Conservation (phyloP, 768 basidiomycete genomes). For the Phallus indusiatus region DNA sequence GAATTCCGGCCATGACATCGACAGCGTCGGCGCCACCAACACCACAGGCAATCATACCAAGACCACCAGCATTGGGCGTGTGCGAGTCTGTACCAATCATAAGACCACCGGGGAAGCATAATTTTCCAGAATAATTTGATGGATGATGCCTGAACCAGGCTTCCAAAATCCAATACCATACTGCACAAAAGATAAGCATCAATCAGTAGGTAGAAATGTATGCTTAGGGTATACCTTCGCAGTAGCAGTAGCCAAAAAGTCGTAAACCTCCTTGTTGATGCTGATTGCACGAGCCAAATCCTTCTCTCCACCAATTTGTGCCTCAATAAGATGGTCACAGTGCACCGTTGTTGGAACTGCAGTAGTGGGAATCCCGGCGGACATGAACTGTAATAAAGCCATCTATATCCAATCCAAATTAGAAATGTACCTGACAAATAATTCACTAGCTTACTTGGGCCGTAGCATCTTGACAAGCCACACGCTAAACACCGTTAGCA, state of each 20-base stretch:
- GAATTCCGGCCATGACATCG: slow-evolving; percentile 95
- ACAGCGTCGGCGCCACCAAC: slow-evolving; percentile 99
- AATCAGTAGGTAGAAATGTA: not conserved
- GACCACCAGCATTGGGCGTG: slow-evolving; percentile 98
- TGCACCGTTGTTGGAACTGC: slow-evolving; percentile 98
- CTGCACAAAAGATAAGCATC: slow-evolving; percentile 24
- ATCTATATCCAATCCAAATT: slow-evolving; percentile 53
- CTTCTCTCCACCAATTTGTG: slow-evolving; percentile 87
- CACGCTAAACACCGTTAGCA: slow-evolving; percentile 42
- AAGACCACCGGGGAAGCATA: slow-evolving; percentile 99
- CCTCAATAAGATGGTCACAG: slow-evolving; percentile 98
- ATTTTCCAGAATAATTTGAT: slow-evolving; percentile 98
- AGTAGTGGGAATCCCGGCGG: slow-evolving; percentile 94
- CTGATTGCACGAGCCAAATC: slow-evolving; percentile 88
- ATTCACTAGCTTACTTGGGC: slow-evolving; percentile 48
- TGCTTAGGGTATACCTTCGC: slow-evolving; percentile 52
- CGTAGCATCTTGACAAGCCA: slow-evolving; percentile 87
- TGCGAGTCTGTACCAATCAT: slow-evolving; percentile 99
- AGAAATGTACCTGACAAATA: slow-evolving; percentile 16
- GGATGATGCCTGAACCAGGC: slow-evolving; percentile 98
- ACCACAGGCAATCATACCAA: slow-evolving; percentile 99
- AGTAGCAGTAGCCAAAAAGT: slow-evolving; percentile 95
- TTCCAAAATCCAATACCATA: slow-evolving; percentile 99
- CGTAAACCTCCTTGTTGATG: slow-evolving; percentile 98
- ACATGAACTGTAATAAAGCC: slow-evolving; percentile 99